Conservation (phyloP, 768 basidiomycete species). For the Xerocomellus dryophilus region DNA sequence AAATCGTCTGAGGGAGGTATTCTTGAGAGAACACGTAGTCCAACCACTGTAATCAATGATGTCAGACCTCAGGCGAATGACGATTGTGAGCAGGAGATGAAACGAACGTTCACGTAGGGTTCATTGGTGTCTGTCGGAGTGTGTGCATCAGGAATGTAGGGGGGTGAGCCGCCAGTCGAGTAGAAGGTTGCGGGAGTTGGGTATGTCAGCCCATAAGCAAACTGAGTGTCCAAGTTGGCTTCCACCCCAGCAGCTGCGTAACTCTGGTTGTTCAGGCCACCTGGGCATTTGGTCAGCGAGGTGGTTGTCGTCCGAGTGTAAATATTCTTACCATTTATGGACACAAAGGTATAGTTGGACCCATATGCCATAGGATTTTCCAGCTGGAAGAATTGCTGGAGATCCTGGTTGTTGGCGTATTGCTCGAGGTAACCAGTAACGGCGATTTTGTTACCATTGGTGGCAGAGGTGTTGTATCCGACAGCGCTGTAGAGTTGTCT, state of each 20-base stretch:
- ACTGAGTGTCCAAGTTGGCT: conserved; percentile 67
- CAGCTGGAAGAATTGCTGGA: conserved; percentile 48
- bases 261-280: conserved; percentile 59
- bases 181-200: conserved; percentile 60
- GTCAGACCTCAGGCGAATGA: not conserved
- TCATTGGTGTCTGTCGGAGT: conserved; percentile 46
- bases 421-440: conserved; percentile 54
- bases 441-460: conserved; percentile 47
- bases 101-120: conserved; percentile 43
- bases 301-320: not conserved
- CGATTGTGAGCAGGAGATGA: not conserved
- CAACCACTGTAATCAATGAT: conserved; percentile 49
- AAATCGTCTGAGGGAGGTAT: conserved; percentile 56
- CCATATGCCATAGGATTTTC: conserved; percentile 47
- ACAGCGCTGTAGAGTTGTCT: conserved; percentile 54
- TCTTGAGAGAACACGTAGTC: conserved; percentile 48
- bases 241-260: conserved; percentile 52
- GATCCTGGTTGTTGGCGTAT: conserved; percentile 52
- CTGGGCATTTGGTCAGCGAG: conserved; percentile 33
- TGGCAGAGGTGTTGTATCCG: conserved; percentile 42
- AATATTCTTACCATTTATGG: conserved; percentile 47
- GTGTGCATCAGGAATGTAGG: conserved; percentile 47
- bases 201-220: conserved; percentile 60
- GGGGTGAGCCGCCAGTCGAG: conserved; percentile 60
- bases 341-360: conserved; percentile 50